phyloP scores from a whole-genome alignment of 2,329 filamentous ascomycete genomes.

The Alternaria panax region DNA sequence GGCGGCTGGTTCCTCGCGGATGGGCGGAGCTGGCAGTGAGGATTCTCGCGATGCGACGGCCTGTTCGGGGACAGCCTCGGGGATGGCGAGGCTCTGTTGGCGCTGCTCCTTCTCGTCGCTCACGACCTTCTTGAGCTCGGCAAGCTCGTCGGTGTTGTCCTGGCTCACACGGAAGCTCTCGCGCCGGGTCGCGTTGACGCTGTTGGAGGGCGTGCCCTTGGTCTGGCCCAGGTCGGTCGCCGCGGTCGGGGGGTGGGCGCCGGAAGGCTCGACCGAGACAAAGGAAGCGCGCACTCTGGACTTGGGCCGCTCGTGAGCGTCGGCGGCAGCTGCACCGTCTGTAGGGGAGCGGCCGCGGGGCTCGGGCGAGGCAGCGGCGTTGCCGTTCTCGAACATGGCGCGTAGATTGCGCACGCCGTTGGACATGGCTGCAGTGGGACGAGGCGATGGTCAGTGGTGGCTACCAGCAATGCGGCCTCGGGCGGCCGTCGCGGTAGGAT shows the following conservation, averaged over 20 bases:
- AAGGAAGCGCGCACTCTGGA: constrained; percentile 59
- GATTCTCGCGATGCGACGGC: constrained; percentile 52
- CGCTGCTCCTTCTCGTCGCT: constrained; percentile 51
- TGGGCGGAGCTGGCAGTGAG: constrained; percentile 45
- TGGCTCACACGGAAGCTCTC: constrained; percentile 54
- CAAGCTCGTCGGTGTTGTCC: constrained; percentile 42
- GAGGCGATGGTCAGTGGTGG: constrained; percentile 36
- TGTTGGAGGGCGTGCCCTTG: constrained; percentile 40
- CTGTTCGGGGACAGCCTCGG: constrained; percentile 53
- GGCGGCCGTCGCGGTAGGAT: constrained; percentile 13
- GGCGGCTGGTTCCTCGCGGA: constrained; percentile 35
- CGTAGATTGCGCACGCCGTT: constrained; percentile 58
- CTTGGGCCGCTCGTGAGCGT: constrained; percentile 45
- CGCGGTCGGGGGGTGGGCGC: constrained; percentile 39
- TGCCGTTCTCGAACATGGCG: constrained; percentile 57
- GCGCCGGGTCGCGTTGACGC: constrained; percentile 43
- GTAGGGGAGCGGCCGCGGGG: constrained; percentile 55
- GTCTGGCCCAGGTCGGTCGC: constrained; percentile 33
- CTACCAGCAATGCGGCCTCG: constrained; percentile 24
- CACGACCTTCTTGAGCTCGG: constrained; percentile 52
- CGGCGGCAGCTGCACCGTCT: constrained; percentile 39
- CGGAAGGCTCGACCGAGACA: constrained; percentile 52
- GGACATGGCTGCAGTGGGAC: constrained; percentile 55
- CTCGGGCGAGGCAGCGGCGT: constrained; percentile 49
- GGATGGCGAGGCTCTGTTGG: constrained; percentile 44